Evolutionary conservation across 768 basidiomycete species (phyloP).

Genomic region (Psilocybe subaeruginosa): DNA sequence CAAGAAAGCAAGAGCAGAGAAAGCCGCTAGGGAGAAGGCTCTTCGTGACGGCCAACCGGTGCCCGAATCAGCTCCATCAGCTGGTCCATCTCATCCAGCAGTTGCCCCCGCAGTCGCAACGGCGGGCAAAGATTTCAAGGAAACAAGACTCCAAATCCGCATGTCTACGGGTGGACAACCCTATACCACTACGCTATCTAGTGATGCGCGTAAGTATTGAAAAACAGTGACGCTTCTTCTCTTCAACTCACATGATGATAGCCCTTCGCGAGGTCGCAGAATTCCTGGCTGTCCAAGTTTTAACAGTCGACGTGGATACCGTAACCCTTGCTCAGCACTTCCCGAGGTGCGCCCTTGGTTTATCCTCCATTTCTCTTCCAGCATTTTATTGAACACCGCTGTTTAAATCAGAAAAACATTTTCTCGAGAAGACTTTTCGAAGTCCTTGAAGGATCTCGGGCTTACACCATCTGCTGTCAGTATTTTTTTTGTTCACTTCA

Average conservation of each 20-base stretch:
- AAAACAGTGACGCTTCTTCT: not conserved
- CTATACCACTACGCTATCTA: slow-evolving; percentile 78
- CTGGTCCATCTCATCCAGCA: slow-evolving; percentile 34
- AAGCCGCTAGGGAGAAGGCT: slow-evolving; percentile 89
- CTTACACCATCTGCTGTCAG: slow-evolving; percentile 89
- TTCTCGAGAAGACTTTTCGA: slow-evolving; percentile 70
- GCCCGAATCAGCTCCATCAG: slow-evolving; percentile 22
- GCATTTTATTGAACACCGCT: not conserved
- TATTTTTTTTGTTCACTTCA: slow-evolving; percentile 7
- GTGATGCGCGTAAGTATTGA: slow-evolving; percentile 68
- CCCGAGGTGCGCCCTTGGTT: slow-evolving; percentile 62
- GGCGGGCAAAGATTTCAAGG: slow-evolving; percentile 77
- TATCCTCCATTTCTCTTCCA: not conserved
- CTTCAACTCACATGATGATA: slow-evolving; percentile 29
- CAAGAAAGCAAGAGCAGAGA: slow-evolving; percentile 87
- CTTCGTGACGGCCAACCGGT: slow-evolving; percentile 73
- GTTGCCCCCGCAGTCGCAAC: slow-evolving; percentile 39
- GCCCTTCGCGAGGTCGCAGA: slow-evolving; percentile 88
- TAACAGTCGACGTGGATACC: slow-evolving; percentile 74
- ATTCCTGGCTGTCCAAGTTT: slow-evolving; percentile 76
- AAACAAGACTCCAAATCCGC: slow-evolving; percentile 90
- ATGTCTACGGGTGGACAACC: slow-evolving; percentile 81
- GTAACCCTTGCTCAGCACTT: slow-evolving; percentile 81
- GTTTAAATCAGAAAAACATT: slow-evolving; percentile 70
- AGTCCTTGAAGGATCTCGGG: slow-evolving; percentile 80